Evolutionary conservation across 805 yeast species (phyloP), one percentile per base, ranked within the genome.

Genomic region (Nakazawaea populi): DNA sequence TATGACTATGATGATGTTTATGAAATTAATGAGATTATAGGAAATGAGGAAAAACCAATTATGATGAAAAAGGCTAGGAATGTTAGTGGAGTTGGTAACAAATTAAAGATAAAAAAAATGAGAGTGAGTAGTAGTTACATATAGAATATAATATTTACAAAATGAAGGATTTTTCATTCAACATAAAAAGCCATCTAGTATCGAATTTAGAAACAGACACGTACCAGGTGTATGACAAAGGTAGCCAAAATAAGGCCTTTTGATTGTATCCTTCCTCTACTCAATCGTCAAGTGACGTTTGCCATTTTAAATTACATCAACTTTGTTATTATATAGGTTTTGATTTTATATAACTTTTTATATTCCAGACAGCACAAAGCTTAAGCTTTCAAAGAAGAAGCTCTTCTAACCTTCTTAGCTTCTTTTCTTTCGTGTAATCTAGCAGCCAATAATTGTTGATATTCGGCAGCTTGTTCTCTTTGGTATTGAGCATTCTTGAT

Each of bases 391-490:
- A 94, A 85, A 67, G 98, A 94, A 70, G 97, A 91, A 76, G 99
- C 98, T 85, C 99, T 90, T 87, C 97, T 90, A 96, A 92, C 92
- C 83, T 87, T 90, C 82, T 83, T 89, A 80, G 89, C 96, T 74
- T 95, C 92, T 84, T 92, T 92, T 82, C 91, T 89, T 80, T 92
- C 97, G 77, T 89, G 87, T 76, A 92, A 87, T 79, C 98, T 92
- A 82, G 89, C 80, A 73, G 99, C 98, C 75, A 94, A 83, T 73
- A 94, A 83, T 80, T 91, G 96, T 73, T 97, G 96, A 86, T 94
- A 94, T 80, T 94, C 99, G 73, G 98, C 96, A 77, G 99, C 99
- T 80, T 96, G 97, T 77, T 94, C 98, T 89, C 96, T 90, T 80
- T 90, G 96, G 71, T 89, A 90, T 83, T 89, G 96, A 75, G 98